Conservation (phyloP, 2,329 filamentous ascomycete species). For the Aspergillus latus region DNA sequence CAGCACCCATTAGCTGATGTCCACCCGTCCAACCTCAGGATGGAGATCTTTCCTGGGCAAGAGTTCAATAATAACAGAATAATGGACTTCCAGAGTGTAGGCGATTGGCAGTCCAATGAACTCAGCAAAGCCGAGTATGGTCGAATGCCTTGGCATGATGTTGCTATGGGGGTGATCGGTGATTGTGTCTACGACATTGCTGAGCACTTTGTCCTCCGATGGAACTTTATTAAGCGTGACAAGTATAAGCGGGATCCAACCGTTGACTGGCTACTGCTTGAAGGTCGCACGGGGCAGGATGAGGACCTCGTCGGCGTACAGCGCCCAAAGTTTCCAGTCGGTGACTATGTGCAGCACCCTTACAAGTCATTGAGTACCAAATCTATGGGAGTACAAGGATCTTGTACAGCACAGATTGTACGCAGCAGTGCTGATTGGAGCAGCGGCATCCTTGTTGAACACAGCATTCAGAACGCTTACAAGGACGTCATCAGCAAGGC, state of each 20-base stretch:
- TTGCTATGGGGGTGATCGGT: constrained; percentile 86
- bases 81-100: constrained; percentile 89
- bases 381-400: constrained; percentile 63
- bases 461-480: constrained; percentile 87
- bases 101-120: constrained; percentile 92
- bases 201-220: constrained; percentile 89
- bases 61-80: constrained; percentile 98
- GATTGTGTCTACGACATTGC: constrained; percentile 91
- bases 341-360: constrained; percentile 82
- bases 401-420: constrained; percentile 79
- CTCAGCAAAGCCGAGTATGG: constrained; percentile 87
- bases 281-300: constrained; percentile 71
- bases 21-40: constrained; percentile 75
- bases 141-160: constrained; percentile 98
- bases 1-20: constrained; percentile 85
- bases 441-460: constrained; percentile 78
- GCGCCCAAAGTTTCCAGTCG: constrained; percentile 82
- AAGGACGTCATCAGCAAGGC: constrained; percentile 80
- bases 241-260: constrained; percentile 89
- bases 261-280: constrained; percentile 81
- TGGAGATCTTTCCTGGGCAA: constrained; percentile 91
- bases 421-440: constrained; percentile 92
- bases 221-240: constrained; percentile 96
- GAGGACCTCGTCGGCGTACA: constrained; percentile 89
- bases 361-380: constrained; percentile 68